phyloP scores from a whole-genome alignment of 495 filamentous ascomycete species.

The Xylaria intraflava region DNA sequence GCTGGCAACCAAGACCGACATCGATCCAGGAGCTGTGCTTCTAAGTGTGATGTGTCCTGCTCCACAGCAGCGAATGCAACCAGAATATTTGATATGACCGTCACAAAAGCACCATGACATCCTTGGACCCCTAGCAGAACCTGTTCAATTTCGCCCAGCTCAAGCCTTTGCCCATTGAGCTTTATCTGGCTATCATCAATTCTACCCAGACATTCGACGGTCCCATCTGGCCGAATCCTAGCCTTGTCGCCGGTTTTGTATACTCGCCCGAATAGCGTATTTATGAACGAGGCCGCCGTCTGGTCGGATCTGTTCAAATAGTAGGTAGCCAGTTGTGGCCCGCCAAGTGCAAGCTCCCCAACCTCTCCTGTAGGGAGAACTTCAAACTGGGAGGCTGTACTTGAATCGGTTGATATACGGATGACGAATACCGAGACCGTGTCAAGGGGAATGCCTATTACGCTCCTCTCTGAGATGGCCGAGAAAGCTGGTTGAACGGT shows the following conservation, averaged over 20 bases:
- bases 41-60: conserved; percentile 18
- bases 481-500: conserved; percentile 35
- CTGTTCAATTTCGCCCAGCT: conserved; percentile 78
- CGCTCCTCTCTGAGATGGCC: conserved; percentile 44
- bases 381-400: conserved; percentile 24
- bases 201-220: conserved; percentile 75
- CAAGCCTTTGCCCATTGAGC: conserved; percentile 71
- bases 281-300: conserved; percentile 61
- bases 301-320: conserved; percentile 79
- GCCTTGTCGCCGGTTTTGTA: conserved; percentile 88
- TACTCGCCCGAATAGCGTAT: conserved; percentile 50
- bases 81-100: conserved; percentile 53
- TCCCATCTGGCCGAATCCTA: conserved; percentile 57
- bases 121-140: conserved; percentile 49
- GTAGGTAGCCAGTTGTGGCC: conserved; percentile 66
- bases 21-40: conserved; percentile 42
- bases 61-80: conserved; percentile 61
- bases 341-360: conserved; percentile 81
- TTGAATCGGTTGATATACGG: conserved; percentile 20
- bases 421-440: conserved; percentile 73
- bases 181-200: conserved; percentile 76
- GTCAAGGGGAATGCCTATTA: conserved; percentile 66
- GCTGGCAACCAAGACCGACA: conserved; percentile 65
- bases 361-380: conserved; percentile 58
- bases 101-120: conserved; percentile 50